Percentiles rank a stretch among this genome's conserved stretches.
Conservation (phyloP, 768 basidiomycete species). For the Tylopilus felleus region DNA sequence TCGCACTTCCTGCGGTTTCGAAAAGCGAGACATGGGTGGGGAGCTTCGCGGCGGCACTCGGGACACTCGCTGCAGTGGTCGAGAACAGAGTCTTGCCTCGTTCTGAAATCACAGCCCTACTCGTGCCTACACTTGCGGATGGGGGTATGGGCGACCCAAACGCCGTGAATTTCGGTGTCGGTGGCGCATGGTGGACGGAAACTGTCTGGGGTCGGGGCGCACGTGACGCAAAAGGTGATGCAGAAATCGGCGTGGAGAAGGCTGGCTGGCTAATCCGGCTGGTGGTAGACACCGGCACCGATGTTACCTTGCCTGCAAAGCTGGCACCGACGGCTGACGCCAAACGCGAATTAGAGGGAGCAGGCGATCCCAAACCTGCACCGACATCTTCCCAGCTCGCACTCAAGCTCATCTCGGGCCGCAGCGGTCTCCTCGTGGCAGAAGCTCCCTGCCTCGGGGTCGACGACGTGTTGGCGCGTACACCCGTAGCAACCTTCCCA, state of each 20-base stretch:
- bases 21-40: conserved; percentile 33
- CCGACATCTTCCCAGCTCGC: conserved; percentile 65
- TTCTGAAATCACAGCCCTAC: conserved; percentile 13
- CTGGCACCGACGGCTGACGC: conserved; percentile 3
- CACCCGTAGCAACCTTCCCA: conserved; percentile 32
- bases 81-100: conserved; percentile 18
- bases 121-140: background rate
- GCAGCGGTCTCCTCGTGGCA: conserved; percentile 21
- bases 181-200: conserved; percentile 4
- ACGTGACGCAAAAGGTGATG: conserved; percentile 8
- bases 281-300: background rate
- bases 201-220: conserved; percentile 1
- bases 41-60: conserved; percentile 3
- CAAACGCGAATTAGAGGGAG: conserved; percentile 6
- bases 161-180: conserved; percentile 24
- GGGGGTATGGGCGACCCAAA: conserved; percentile 25
- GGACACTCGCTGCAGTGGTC: background rate
- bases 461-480: conserved; percentile 10
- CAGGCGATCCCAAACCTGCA: conserved; percentile 16
- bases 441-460: conserved; percentile 3
- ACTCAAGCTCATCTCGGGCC: conserved; percentile 40
- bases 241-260: background rate
- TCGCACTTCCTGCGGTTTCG: conserved; percentile 46
- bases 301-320: conserved; percentile 5
- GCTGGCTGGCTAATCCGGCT: background rate